Base-by-base conservation (phyloP, 495 filamentous ascomycete genomes). In the Hyaloscypha variabilis region DNA sequence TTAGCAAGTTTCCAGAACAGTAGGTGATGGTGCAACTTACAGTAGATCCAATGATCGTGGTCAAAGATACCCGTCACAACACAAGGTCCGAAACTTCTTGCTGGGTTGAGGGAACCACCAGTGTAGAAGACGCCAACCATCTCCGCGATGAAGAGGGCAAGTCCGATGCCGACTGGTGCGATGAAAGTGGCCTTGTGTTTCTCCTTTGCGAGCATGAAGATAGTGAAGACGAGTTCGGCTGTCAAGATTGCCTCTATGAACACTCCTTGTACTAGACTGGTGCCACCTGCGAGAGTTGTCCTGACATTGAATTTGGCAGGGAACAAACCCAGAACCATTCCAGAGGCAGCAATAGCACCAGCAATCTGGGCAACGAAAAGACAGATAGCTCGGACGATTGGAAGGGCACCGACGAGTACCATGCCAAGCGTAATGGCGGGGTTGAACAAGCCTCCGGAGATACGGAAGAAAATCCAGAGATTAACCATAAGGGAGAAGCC, bases 41-140 rank as follows among this genome's bases (percentile, higher is more conserved):
- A 88, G 74, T 89, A 89, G 63, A 90, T 90, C 90, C 88, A 92
- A 68, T 91, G 88, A 77, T 91, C 83, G 46, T 76, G 69, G 0
- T 85, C 80, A 75, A 97, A 97, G 8, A 46, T 66, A 19, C 69
- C 76, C 46, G 84, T 87, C 60, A 93, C 84, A 6, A 90, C 85
- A 55, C 81, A 83, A 3, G 91, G 90, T 8, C 90, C 90, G 62
- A 93, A 88, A 5, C 85, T 89, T 30, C 90, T 82, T 11, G 90
- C 88, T 2, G 90, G 90, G 67, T 92, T 92, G 11, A 93, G 82
- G 11, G 84, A 87, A 29, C 88, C 88, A 54, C 90, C 90, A 42
- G 90, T 92, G 70, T 82, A 92, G 71, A 82, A 89, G 55, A 91
- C 84, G 3, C 88, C 21, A 24, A 79, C 71, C 23, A 86, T 70